Evolutionary conservation across 2,329 filamentous ascomycete genomes (phyloP), one percentile per base, ranked within the genome.

Genomic region (Fusarium torulosum): DNA sequence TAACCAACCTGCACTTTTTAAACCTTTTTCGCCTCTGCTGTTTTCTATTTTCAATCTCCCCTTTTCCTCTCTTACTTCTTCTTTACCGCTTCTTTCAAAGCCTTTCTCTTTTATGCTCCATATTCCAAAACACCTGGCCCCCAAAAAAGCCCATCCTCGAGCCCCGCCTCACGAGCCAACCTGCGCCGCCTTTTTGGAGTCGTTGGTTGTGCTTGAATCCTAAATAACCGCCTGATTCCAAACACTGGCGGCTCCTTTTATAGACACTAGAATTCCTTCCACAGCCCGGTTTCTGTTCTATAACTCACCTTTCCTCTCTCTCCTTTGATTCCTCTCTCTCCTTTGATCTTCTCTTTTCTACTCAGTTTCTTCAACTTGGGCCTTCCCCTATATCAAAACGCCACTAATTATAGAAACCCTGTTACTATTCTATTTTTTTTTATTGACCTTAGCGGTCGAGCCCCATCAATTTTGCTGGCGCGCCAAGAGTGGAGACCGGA

Each of bases 401-500:
- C 57, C 51, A 52, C 55, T 49, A 49, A 62, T 52, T 25, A 55
- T 53, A 59, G 23, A 41, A 67, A 43, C 66, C 65, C 52, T 68
- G 56, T 44, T 49, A 25, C n/a, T 17, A 11, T 20, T 29, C 23
- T 21, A 35, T 55, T 58, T 53, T 55, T 53, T 55, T 55, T 58
- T 51, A 54, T 58, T 46, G 60, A 42, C 50, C 19, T 55, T 54
- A 37, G 49, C 53, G 45, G 27, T 52, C 35, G 41, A 46, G 31
- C 47, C 49, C 59, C 38, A 31, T 29, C 44, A 38, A 31, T 63
- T 46, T 57, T 29, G 27, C 62, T 42, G 51, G 55, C 52, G 58
- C 54, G 69, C 67, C 60, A 72, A 73, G 60, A 59, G 71, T 74
- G 71, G 71, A 60, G 44, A 69, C 69, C 71, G 71, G 71, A 69